Conservation (phyloP, 495 filamentous ascomycete species). For the Talaromyces adpressus region DNA sequence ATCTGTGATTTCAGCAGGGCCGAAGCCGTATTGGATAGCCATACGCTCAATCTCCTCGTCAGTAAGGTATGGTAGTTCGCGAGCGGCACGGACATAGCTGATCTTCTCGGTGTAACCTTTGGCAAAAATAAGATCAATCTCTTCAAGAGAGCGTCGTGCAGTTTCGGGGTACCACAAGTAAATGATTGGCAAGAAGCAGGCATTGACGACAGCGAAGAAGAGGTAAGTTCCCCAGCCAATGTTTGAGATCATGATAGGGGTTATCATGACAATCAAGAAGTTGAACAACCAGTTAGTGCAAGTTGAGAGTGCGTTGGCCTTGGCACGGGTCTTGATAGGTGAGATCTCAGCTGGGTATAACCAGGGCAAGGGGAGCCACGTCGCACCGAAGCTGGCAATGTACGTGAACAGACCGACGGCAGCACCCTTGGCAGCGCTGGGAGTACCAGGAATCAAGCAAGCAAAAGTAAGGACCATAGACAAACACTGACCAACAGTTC, state of each 20-base stretch:
- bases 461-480: conserved; percentile 73
- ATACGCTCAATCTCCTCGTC: conserved; percentile 58
- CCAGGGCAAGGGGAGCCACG: conserved; percentile 55
- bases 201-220: conserved; percentile 69
- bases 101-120: conserved; percentile 73
- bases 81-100: conserved; percentile 61
- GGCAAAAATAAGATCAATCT: conserved; percentile 75
- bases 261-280: conserved; percentile 76
- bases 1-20: background rate
- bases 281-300: conserved; percentile 79
- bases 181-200: conserved; percentile 63
- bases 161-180: conserved; percentile 77
- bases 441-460: conserved; percentile 55
- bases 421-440: conserved; percentile 54
- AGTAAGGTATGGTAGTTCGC: conserved; percentile 60
- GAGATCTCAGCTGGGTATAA: conserved; percentile 66
- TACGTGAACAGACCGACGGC: conserved; percentile 75
- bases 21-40: conserved; percentile 54
- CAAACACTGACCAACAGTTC: conserved; percentile 61
- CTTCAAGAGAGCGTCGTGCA: conserved; percentile 61
- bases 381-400: conserved; percentile 69
- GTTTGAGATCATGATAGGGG: conserved; percentile 60
- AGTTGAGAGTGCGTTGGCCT: conserved; percentile 70
- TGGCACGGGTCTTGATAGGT: conserved; percentile 65
- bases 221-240: conserved; percentile 74